Evolutionary conservation across 345 rosid genomes (phyloP), one percentile per base, ranked within the genome.

Genomic region (Hevea brasiliensis): DNA sequence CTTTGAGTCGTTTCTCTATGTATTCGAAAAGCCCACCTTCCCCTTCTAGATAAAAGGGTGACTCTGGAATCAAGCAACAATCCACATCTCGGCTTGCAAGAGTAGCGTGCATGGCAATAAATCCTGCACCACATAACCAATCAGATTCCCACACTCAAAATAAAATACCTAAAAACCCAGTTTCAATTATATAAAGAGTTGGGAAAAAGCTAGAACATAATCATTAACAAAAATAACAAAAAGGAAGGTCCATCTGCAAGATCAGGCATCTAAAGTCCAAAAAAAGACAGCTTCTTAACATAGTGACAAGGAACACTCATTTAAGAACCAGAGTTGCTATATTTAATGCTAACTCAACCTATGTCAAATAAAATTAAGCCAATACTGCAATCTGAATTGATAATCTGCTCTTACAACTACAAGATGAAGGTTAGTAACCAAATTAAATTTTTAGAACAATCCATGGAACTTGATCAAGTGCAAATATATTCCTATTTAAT

Each of bases 1-100:
- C 97, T 74, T 89, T 90, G 23, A 90, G 83, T 45, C 90, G 80
- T 71, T 63, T 89, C 80, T 90, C 91, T 13, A 90, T 63, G 76
- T 51, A 90, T 71, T 92, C 92, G 4, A 81, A 83, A 53, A 92
- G 92, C 50, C 97, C 96, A 67, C 96, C 92, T 29, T 84, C 81
- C 63, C 97, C 97, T 70, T 92, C 93, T 3, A 92, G 87, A 80
- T 81, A 90, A 79, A 92, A 92, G 59, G 93, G 92, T 32, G 93
- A 92, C 87, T 90, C 97, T 0, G 97, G 97, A 81, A 90, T 90
- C 89, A 90, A 82, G 84, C 97, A 92, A 59, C 97, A 92, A 63
- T 92, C 96, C 68, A 92, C 97, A 79, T 92, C 97, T 75, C 97
- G 84, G 75, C 96, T 90, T 17, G 97, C 97, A 75, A 92, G 90